Evolutionary conservation across 805 yeast genomes (phyloP), one percentile per base, ranked within the genome.

Genomic region (Metschnikowia orientalis): DNA sequence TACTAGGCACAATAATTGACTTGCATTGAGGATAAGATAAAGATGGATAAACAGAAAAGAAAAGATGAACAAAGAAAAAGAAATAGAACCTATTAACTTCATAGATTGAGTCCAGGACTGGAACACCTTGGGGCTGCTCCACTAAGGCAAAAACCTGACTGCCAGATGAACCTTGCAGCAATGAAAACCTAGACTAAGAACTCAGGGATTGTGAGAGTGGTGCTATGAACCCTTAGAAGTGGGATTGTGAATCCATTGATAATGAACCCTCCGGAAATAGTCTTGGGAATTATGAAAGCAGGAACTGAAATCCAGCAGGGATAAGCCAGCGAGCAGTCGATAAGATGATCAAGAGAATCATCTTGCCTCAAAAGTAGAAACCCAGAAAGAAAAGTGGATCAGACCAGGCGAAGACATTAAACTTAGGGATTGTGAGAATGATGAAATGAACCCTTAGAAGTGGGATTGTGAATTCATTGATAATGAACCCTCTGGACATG

Each of bases 201-300:
- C 23, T 18, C 8, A 13, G n/a, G 30, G 32, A 28, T 21, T 20
- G 14, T 8, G 31, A n/a, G 10, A 11, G 23, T 27, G 23, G 15
- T 20, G 14, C 18, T 17, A 21, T 16, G 25, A 21, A 21, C 25
- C 31, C 32, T 28, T 21, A 11, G 16, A 11, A n/a, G 20, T 15
- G 21, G 25, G 19, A 9, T 27, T 21, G 16, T 22, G 32, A 14
- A 28, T n/a, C 17, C 20, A 11, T 3, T 3, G 6, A n/a, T 21
- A 15, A 21, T 15, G 15, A 21, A 4, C 12, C 16, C 9, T 28
- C 16, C 9, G 11, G 18, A n/a, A 13, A 26, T 9, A 8, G 28
- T 15, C 6, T 5, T 22, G n/a, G n/a, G n/a, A n/a, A n/a, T n/a
- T n/a, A n/a, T n/a, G n/a, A n/a, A n/a, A n/a, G n/a, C n/a, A 12